Evolutionary conservation across 768 basidiomycete genomes (phyloP), one percentile per base, ranked within the genome.

Genomic region (Leccinellum albellum): DNA sequence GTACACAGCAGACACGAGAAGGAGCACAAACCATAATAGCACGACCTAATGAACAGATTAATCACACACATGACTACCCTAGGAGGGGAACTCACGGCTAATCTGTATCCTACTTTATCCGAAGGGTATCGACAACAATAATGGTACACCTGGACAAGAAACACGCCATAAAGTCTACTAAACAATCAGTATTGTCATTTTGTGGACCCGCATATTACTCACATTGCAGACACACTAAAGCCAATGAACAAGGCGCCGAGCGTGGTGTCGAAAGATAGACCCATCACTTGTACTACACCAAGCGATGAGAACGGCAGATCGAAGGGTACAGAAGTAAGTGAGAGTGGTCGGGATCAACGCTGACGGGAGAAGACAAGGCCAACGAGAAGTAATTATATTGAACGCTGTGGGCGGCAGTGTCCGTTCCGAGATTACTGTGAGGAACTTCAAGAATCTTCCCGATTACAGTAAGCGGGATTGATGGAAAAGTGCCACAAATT

Each of bases 221-320:
- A 66, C 76, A 66, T 48, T 48, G 68, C 64, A n/a, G 86, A 79
- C 37, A 76, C 70, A 1, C 79, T 76, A 57, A 83, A 84, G 28
- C 86, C 86, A 47, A 86, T 64, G 60, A 86, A 78, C 45, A 81
- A 70, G n/a, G 85, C 84, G 31, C 86, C 86, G 17, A 87, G 76
- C 1, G 86, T 86, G 62, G 74, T 77, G 66, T 75, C 69, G 53
- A 80, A 64, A 42, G 44, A 66, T 21, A 44, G 13, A 48, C n/a
- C 10, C 71, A 73, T 70, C 21, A 58, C 33, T 54, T 49, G 48
- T 23, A 15, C 51, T 33, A 3, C 6, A 55, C 26, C 53, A n/a
- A 48, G 57, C 51, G 48, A 28, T 6, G 35, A 47, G 17, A n/a
- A 17, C 35, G 35, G 40, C 20, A 45, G 28, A 48, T 42, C 3